Evolutionary conservation across 2,329 filamentous ascomycete genomes (phyloP), one percentile per base, ranked within the genome.

Genomic region (Colletotrichum aenigma): DNA sequence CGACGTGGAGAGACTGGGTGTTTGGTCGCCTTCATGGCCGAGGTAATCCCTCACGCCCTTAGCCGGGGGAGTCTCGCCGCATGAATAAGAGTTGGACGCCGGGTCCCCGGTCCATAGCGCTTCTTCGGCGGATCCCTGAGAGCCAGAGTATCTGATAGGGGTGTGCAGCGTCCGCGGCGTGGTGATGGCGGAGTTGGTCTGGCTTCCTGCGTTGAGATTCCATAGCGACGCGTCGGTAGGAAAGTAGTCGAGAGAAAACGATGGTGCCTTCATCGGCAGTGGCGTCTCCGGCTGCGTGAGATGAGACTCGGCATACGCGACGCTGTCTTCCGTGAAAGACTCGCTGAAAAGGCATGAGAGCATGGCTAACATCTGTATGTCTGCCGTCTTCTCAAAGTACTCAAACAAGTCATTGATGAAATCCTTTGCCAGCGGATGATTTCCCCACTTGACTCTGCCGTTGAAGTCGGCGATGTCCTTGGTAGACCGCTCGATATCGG

Each of bases 361-460:
- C 91, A 94, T 94, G 10, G 92, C 93, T 69, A 94, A 81, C 93
- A 94, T 94, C 81, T 94, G 93, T 15, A 93, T 84, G 76, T 94
- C 92, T 7, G 89, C 91, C 34, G 89, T 86, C 68, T 84, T 87
- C 81, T 94, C 92, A 79, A 91, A 94, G 80, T 94, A 88, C 30
- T 87, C 84, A 78, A 94, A 93, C n/a, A 94, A 84, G 72, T 93
- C 89, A 76, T 86, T 83, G 70, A 94, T 91, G 52, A 93, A 87
- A n/a, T 88, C 86, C 75, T 87, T 89, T 3, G 92, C 93, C 62
- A 94, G 84, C 6, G 93, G 93, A 79, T 93, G 92, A 65, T 88
- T 85, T 13, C 93, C 93, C 93, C 93, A 94, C 85, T 92, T 93
- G 6, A 94, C 92, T 67, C 91, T 87, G 4, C 92, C 92, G 4